phyloP scores from a whole-genome alignment of 192 early-diverging fungal species.

The Oehlia diaphana region DNA sequence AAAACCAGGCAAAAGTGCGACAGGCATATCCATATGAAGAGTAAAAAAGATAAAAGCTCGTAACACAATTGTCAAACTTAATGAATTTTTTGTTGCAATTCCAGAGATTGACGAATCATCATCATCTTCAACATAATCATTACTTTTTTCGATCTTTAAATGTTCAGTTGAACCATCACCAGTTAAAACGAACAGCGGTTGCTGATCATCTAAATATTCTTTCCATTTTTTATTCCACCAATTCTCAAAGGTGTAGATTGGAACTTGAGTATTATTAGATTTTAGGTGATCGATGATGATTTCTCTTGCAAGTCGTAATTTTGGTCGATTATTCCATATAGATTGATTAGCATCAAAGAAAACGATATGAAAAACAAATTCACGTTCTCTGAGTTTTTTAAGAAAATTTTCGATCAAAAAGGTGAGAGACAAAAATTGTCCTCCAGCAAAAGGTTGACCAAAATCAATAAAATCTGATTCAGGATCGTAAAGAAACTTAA shows the following conservation, averaged over 20 bases:
- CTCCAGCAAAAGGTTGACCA: conserved; percentile 23
- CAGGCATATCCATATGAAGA: conserved; percentile 14
- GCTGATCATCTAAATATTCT: conserved; percentile 14
- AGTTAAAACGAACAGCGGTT: conserved; percentile 27
- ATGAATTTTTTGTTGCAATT: not conserved
- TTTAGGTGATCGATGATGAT: conserved; percentile 25
- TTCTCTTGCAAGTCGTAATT: conserved; percentile 17
- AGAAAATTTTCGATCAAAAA: conserved; percentile 35
- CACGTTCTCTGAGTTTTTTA: conserved; percentile 30
- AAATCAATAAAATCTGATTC: conserved; percentile 21
- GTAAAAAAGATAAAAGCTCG: conserved; percentile 8
- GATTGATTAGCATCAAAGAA: conserved; percentile 39
- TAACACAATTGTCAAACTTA: not conserved
- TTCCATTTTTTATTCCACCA: conserved; percentile 28
- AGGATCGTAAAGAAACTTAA: conserved; percentile 20
- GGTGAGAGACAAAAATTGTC: conserved; percentile 30
- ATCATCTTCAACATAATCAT: not conserved
- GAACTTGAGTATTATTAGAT: not conserved
- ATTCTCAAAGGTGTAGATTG: conserved; percentile 23
- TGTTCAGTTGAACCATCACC: conserved; percentile 35
- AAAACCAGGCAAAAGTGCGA: conserved; percentile 23
- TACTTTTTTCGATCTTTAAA: not conserved
- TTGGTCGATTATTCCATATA: conserved; percentile 31
- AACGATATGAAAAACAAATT: conserved; percentile 37
- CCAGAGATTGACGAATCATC: not conserved